Evolutionary conservation across 345 rosid species (phyloP), one percentile per base, ranked within the genome.

Genomic region (Ailanthus altissimus): DNA sequence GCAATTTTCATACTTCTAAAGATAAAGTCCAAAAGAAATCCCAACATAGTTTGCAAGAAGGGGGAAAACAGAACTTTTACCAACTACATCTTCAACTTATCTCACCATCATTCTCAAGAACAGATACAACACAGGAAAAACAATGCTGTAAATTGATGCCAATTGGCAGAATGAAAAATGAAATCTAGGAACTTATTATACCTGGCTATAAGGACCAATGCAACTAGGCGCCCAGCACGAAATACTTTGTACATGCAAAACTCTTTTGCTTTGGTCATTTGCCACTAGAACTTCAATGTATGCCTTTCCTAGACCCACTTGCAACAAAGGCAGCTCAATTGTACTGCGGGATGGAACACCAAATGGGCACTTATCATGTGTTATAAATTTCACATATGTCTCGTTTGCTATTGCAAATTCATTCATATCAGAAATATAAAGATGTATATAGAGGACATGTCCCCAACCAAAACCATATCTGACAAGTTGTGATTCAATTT

Each of bases 311-410:
- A 91, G 70, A 81, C 90, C 94, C 5, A 74, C 92, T 83, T 91
- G 87, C 79, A 70, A 71, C 85, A 96, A 80, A 77, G 98, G 98
- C 75, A 96, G 85, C 85, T 94, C 97, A 62, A 96, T 82, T 28
- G 97, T 96, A 83, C 99, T 92, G 32, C 99, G 95, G 32, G 99
- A 96, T 77, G 99, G 99, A 87, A 96, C 98, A 85, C 99, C 99
- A 49, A 85, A 88, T 76, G 91, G 93, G 79, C 98, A 96, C 78
- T 89, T 92, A 72, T 89, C 98, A 80, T 91, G 97, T 16, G 95
- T 92, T 76, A 96, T 94, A 76, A 89, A 96, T 68, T 81, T 89
- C 80, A 91, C 92, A 82, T 96, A 93, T 12, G 91, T 94, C 83
- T 90, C 92, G 86, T 94, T 96, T 67, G 98, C 98, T 62, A 68